Evolutionary conservation across 1,284 basidiomycete genomes (phyloP).

Genomic region (Ustilago sp.): DNA sequence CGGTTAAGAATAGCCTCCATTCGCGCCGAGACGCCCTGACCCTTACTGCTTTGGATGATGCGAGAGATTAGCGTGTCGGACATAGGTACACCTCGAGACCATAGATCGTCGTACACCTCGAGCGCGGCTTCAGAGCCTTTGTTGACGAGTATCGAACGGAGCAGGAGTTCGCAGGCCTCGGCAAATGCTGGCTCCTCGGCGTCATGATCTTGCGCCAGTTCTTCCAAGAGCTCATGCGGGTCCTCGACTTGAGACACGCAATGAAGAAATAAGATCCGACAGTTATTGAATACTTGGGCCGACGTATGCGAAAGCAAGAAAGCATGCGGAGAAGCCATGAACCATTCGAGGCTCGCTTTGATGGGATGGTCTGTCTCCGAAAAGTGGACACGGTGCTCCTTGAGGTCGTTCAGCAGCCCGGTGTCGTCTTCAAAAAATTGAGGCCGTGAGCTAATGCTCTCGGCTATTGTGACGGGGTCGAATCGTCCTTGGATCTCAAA

Average conservation of each 20-base stretch:
- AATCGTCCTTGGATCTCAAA: constrained; percentile 21
- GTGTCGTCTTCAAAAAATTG: constrained; percentile 18
- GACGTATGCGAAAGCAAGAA: constrained; percentile 30
- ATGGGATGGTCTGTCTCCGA: constrained; percentile 18
- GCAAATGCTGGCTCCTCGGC: constrained; percentile 21
- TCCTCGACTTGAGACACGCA: constrained; percentile 26
- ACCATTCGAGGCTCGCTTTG: constrained; percentile 25
- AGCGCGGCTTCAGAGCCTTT: constrained; percentile 20
- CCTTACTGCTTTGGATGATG: constrained; percentile 9
- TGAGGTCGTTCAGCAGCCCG: constrained; percentile 16
- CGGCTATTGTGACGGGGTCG: neutral
- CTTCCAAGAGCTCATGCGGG: constrained; percentile 11
- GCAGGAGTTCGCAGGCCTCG: constrained; percentile 19
- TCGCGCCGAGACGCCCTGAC: constrained; percentile 16
- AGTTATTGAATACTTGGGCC: constrained; percentile 8
- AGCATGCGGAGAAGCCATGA: constrained; percentile 30
- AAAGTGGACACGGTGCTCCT: neutral
- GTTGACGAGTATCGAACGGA: constrained; percentile 23
- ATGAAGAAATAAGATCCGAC: constrained; percentile 19
- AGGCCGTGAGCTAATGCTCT: constrained; percentile 6
- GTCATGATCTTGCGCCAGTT: constrained; percentile 16
- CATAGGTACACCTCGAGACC: constrained; percentile 35
- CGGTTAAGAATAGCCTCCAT: constrained; percentile 29
- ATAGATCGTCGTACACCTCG: constrained; percentile 35
- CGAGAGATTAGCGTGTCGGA: constrained; percentile 2